phyloP scores from a whole-genome alignment of 495 filamentous ascomycete species.

The Aspergillus incahuasiensis region DNA sequence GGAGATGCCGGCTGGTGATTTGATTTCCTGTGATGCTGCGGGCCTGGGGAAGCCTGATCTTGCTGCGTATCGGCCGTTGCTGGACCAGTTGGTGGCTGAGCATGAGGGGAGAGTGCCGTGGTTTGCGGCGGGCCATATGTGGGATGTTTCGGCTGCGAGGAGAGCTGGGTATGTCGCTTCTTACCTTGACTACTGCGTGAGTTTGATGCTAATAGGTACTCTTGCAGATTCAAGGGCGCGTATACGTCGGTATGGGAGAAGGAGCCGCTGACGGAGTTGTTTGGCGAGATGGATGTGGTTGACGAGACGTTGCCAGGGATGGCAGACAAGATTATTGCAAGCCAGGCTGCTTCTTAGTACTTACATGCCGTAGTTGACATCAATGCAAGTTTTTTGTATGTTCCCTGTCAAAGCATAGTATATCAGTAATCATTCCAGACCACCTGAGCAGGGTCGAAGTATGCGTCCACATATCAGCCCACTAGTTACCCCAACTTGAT shows the following conservation, averaged over 20 bases:
- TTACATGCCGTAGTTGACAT: not conserved
- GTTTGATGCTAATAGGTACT: not conserved
- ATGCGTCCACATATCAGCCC: not conserved
- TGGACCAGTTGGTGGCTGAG: conserved; percentile 20
- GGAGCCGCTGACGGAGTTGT: conserved; percentile 31
- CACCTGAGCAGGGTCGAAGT: too few species aligned
- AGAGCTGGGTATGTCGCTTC: conserved; percentile 21
- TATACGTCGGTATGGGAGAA: conserved; percentile 33
- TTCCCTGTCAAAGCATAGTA: too few species aligned
- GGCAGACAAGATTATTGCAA: conserved; percentile 35
- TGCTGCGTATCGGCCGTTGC: conserved; percentile 24
- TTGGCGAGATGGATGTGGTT: conserved; percentile 37
- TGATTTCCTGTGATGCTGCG: conserved; percentile 27
- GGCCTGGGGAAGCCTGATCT: conserved; percentile 32
- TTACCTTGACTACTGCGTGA: not conserved
- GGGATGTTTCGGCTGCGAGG: conserved; percentile 34
- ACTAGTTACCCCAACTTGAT: not conserved
- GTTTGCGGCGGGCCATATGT: conserved; percentile 38
- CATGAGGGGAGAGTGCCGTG: conserved; percentile 20
- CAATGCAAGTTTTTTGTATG: not conserved
- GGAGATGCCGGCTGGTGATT: conserved; percentile 32
- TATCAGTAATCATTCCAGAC: too few species aligned
- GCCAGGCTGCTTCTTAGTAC: not conserved
- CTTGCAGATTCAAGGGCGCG: conserved; percentile 30
- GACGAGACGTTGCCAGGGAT: conserved; percentile 35